Base-by-base conservation (phyloP, 2,329 filamentous ascomycete species). In the Penicillium sp. region DNA sequence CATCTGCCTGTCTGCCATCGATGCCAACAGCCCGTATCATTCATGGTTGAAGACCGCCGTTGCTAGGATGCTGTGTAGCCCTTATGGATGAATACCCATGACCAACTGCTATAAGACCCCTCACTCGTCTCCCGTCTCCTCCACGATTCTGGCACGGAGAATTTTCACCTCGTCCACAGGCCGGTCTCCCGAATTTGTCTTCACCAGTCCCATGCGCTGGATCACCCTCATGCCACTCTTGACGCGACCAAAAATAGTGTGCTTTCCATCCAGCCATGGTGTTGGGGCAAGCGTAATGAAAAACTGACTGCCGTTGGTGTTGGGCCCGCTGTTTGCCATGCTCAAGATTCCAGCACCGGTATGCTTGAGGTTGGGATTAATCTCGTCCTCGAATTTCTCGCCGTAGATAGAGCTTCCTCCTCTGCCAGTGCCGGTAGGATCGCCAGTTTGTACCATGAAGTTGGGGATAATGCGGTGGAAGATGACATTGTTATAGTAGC, bases 381-480 rank as follows among this genome's bases (percentile, higher is more conserved):
- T 90, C 76, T 98, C 93, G 72, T 98, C 93, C 53, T 85, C 88
- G 68, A 97, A 97, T 66, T 88, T 91, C 44, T 89, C 87, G 63
- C 91, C 93, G 71, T 88, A 97, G 73, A 96, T 95, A 54, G 84
- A 90, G 51, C 77, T 77, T 50, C 93, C 93, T 61, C 93, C 93
- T 52, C 89, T 82, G 45, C 93, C 93, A 1, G 89, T 96, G 53
- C 90, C 91, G 0, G 91, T 95, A 1, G 91, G 91, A 69, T 98
- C 93, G 52, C 91, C 90, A 54, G 85, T 87, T 74, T 97, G 91
- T 50, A 95, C 78, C 91, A 98, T 97, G 76, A 98, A 98, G 71
- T 88, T 82, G 45, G 88, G 83, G 64, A 98, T 97, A 61, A 97
- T 84, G 68, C 93, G 89, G 76, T 97, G 93, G 78, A 97, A 91